Evolutionary conservation across 257 asterid genomes (phyloP).

Genomic region (Solanum clarkiae): DNA sequence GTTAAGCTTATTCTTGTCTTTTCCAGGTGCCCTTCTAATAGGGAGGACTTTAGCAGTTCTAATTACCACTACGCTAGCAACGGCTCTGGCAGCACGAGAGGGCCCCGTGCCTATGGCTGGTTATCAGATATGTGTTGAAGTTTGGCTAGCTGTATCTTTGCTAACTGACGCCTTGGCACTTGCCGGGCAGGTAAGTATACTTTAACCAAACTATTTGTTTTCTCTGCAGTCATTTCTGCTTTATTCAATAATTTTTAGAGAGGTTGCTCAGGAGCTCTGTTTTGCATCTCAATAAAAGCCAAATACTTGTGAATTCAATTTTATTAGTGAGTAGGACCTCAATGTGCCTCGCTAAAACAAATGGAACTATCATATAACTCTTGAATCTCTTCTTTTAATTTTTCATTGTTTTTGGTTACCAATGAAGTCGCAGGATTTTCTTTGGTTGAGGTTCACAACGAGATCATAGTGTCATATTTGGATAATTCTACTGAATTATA

Average conservation of each 20-base stretch:
- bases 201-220: not conserved
- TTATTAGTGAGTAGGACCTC: not conserved
- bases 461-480: not conserved
- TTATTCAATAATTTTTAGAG: not conserved
- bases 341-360: not conserved
- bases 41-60: conserved; percentile 79
- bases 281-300: not conserved
- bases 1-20: conserved; percentile 4
- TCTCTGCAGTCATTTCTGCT: not conserved
- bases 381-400: not conserved
- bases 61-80: conserved; percentile 66
- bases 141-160: conserved; percentile 91
- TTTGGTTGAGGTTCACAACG: not conserved
- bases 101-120: conserved; percentile 90
- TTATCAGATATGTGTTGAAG: conserved; percentile 76
- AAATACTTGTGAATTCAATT: not conserved
- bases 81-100: conserved; percentile 86
- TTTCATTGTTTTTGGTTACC: not conserved
- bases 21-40: conserved; percentile 66
- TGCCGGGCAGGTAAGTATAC: conserved; percentile 71
- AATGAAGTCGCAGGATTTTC: not conserved
- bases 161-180: conserved; percentile 94
- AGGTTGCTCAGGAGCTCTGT: not conserved
- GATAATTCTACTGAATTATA: not conserved
- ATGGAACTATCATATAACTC: not conserved